Evolutionary conservation across 208 protist species (phyloP).

Genomic region (Borovskyia barvae): DNA sequence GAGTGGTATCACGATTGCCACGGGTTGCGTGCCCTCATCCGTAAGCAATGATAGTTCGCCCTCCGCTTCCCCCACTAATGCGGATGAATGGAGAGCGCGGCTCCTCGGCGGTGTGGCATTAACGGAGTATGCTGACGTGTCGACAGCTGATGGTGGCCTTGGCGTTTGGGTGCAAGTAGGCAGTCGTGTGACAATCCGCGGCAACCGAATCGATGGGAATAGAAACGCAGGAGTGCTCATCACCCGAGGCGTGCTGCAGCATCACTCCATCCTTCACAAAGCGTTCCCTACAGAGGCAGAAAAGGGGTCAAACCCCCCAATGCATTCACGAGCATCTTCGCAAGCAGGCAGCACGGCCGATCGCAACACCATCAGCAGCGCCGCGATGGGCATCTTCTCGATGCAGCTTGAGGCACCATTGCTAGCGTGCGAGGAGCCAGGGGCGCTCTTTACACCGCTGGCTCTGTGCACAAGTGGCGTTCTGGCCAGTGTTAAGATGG

Average conservation of each 20-base stretch:
- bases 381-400: constrained; percentile 23
- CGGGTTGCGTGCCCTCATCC: constrained; percentile 30
- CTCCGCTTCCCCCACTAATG: background rate
- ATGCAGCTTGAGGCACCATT: constrained; percentile 23
- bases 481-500: constrained; percentile 28
- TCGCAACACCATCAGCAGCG: background rate
- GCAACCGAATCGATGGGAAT: constrained; percentile 53
- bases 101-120: constrained; percentile 34
- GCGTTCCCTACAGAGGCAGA: constrained; percentile 22
- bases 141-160: constrained; percentile 71
- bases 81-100: background rate
- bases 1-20: constrained; percentile 47
- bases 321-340: background rate
- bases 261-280: constrained; percentile 42
- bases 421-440: constrained; percentile 30
- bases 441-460: constrained; percentile 37
- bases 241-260: constrained; percentile 45
- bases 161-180: constrained; percentile 75
- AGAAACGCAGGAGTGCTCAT: constrained; percentile 61
- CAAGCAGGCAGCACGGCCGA: background rate
- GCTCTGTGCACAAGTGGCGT: constrained; percentile 34
- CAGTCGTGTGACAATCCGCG: constrained; percentile 48
- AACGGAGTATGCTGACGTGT: constrained; percentile 49
- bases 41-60: background rate
- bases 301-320: background rate